A percentile compares a stretch with the other conserved stretches of the same genome.
These are phyloP conservation scores for Colletotrichum cuscutae DNA, from an alignment of 2,329 filamentous ascomycete species.

Conservation along the genomic window DNA sequence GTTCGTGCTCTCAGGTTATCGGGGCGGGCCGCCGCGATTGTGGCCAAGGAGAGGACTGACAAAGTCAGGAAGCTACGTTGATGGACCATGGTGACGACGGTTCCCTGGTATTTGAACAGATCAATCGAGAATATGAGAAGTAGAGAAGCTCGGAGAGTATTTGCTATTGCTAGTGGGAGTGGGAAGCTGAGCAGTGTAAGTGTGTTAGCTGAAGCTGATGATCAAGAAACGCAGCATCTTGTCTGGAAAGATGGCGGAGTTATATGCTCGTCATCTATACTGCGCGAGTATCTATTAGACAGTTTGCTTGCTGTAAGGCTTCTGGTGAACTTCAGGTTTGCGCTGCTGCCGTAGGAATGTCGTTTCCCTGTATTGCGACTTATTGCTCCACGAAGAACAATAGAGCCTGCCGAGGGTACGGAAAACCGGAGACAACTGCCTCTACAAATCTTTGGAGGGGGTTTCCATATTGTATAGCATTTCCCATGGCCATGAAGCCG, in stretches of 20 bases:
- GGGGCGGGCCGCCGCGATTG: constrained; percentile 12
- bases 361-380: constrained; percentile 26
- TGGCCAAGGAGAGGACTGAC: constrained; percentile 14
- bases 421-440: background rate
- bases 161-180: background rate
- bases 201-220: background rate
- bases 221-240: background rate
- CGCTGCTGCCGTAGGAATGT: constrained; percentile 16
- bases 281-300: too few species aligned
- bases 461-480: constrained; percentile 17
- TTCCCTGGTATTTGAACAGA: background rate
- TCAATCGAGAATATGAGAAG: background rate
- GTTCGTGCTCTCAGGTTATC: constrained; percentile 27
- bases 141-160: background rate
- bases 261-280: constrained; percentile 3
- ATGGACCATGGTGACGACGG: constrained; percentile 39
- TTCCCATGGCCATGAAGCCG: background rate
- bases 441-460: background rate
- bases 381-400: constrained; percentile 18
- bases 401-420: background rate
- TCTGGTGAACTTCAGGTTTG: background rate
- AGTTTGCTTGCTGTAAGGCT: background rate
- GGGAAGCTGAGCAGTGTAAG: background rate
- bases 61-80: constrained; percentile 3
- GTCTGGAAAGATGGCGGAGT: background rate